These are phyloP conservation scores for Suillus weaverae DNA, from an alignment of 768 basidiomycete species.

Conservation along the genomic window DNA sequence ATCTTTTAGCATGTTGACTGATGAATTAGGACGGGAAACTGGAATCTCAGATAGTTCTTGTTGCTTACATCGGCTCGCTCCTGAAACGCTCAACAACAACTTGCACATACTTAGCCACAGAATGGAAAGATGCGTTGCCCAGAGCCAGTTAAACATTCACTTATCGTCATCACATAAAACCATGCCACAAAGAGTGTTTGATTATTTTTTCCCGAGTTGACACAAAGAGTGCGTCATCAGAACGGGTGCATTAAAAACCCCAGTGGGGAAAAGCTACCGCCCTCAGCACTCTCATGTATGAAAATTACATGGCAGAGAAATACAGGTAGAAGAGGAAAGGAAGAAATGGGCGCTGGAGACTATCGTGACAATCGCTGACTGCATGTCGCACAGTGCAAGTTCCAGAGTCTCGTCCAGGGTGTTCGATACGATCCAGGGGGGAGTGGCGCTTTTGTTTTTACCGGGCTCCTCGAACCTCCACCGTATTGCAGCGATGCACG, in stretches of 20 bases:
- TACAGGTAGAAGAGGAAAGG: neutral
- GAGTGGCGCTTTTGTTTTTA: conserved; percentile 7
- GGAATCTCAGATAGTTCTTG: neutral
- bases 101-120: neutral
- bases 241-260: conserved; percentile 17
- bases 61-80: neutral
- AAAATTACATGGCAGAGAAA: neutral
- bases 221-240: conserved; percentile 9
- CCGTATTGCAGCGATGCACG: conserved; percentile 11
- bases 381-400: neutral
- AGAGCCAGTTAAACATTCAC: neutral
- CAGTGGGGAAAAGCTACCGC: conserved; percentile 18
- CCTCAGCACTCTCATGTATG: conserved; percentile 10
- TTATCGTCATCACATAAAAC: neutral
- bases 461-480: neutral
- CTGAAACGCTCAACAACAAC: neutral
- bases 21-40: neutral
- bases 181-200: neutral
- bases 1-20: neutral
- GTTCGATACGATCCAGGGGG: neutral
- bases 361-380: neutral
- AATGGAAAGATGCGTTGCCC: neutral
- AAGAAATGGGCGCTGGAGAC: neutral
- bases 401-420: neutral
- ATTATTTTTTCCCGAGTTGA: conserved; percentile 2